Conservation (phyloP, 495 filamentous ascomycete genomes). For the Extremus antarcticus region DNA sequence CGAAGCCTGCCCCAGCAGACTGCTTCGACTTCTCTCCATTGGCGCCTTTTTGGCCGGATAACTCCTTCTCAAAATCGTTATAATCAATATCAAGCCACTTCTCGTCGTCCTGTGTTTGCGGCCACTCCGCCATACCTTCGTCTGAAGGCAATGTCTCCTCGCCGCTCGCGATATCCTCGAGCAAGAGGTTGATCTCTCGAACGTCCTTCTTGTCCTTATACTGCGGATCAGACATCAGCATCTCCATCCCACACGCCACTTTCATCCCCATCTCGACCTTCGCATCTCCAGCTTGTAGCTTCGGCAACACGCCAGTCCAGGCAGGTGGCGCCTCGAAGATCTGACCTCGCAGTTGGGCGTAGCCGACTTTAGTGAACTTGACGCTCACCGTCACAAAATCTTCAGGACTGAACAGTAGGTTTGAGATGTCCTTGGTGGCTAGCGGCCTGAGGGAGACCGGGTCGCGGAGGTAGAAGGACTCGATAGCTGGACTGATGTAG, state of each 20-base stretch:
- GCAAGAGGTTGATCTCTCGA: conserved; percentile 59
- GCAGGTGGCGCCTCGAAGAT: conserved; percentile 57
- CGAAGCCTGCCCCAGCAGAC: conserved; percentile 42
- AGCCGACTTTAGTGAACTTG: conserved; percentile 77
- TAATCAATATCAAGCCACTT: conserved; percentile 91
- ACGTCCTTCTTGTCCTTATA: conserved; percentile 53
- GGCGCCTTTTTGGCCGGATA: conserved; percentile 43
- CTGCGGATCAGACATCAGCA: conserved; percentile 58
- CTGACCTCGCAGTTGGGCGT: conserved; percentile 85
- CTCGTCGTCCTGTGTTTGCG: conserved; percentile 61
- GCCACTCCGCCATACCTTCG: conserved; percentile 62
- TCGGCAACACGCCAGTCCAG: conserved; percentile 44
- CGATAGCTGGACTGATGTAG: conserved; percentile 69
- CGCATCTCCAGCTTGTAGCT: conserved; percentile 18
- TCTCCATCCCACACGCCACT: conserved; percentile 79
- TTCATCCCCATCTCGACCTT: conserved; percentile 75
- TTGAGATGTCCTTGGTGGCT: conserved; percentile 35
- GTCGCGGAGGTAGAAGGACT: conserved; percentile 89
- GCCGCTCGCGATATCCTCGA: conserved; percentile 59
- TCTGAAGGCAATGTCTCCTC: conserved; percentile 57
- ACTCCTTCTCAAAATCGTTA: conserved; percentile 72
- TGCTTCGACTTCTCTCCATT: conserved; percentile 19
- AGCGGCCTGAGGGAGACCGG: conserved; percentile 65
- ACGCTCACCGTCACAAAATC: conserved; percentile 72
- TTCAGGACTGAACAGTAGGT: conserved; percentile 54